Conservation (phyloP, 768 basidiomycete species). For the Lactifluus echinatus region DNA sequence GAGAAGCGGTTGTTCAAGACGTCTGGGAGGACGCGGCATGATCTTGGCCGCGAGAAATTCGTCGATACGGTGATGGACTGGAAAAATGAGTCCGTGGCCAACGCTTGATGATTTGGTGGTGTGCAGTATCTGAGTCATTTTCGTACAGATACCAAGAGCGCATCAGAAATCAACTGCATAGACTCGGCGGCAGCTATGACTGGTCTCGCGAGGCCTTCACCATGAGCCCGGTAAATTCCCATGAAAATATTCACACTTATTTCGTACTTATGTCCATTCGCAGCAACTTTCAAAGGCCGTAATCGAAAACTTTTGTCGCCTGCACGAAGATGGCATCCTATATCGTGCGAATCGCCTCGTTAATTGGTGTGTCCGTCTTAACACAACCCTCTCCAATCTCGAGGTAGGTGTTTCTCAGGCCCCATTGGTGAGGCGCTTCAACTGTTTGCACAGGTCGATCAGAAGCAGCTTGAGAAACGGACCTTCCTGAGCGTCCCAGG, state of each 20-base stretch:
- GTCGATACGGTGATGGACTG: slow-evolving; percentile 87
- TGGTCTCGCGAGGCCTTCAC: slow-evolving; percentile 95
- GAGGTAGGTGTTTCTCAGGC: slow-evolving; percentile 46
- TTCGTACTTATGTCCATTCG: neutral
- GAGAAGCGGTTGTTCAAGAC: slow-evolving; percentile 86
- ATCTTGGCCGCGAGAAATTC: slow-evolving; percentile 91
- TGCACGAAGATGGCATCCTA: slow-evolving; percentile 86
- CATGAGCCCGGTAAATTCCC: slow-evolving; percentile 66
- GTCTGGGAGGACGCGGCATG: slow-evolving; percentile 76
- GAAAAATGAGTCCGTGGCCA: slow-evolving; percentile 80
- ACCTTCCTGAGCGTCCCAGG: slow-evolving; percentile 88
- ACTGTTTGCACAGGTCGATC: slow-evolving; percentile 67
- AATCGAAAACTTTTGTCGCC: slow-evolving; percentile 78
- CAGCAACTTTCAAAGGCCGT: slow-evolving; percentile 75
- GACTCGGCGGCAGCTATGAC: slow-evolving; percentile 90
- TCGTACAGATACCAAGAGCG: slow-evolving; percentile 73
- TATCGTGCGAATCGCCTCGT: slow-evolving; percentile 96
- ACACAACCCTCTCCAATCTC: slow-evolving; percentile 96
- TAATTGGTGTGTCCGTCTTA: slow-evolving; percentile 95
- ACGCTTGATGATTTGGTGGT: neutral
- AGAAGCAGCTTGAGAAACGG: slow-evolving; percentile 77
- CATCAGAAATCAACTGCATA: slow-evolving; percentile 80
- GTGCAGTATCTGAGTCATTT: neutral
- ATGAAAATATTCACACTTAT: neutral
- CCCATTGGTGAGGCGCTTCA: neutral